Base-by-base conservation (phyloP, 2,329 filamentous ascomycete species). In the Pseudocercospora pini-densiflorae region DNA sequence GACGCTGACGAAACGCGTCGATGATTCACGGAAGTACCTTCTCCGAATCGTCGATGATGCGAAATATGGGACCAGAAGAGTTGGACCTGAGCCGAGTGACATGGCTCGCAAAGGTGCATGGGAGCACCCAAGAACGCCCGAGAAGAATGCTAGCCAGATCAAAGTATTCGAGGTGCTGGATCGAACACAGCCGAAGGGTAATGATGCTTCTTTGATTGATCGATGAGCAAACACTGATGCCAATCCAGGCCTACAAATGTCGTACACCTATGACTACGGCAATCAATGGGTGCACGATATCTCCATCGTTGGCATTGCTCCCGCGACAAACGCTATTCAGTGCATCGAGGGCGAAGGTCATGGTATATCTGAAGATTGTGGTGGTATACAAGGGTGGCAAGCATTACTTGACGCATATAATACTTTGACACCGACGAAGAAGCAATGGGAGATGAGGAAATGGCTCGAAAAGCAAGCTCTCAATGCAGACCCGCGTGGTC, bases 321-420 rank as follows among this genome's bases (percentile, higher is more conserved):
- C 60, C 19, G 43, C 62, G 10, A 73, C 61, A 16, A 27, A 51
- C 9, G 45, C 59, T 7, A 73, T 77, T 45, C 24, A 65, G 2
- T 76, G 75, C 61, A 31, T 74, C 1, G 73, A 74, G 7, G 76
- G 74, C 0, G 62, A 72, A 29, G 76, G 75, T 2, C 75, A 79
- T 65, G 55, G 59, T 8, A 70, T 74, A 27, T 74, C 76, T 19
- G 78, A 80, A 67, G 77, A 79, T 61, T 71, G 70, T 10, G 76
- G 77, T 9, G 62, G 73, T 2, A 45, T 53, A 19, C 12, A 3
- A 14, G 77, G 76, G 9, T 79, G 78, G 77, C 59, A 73, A 31
- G 67, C 70, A 40, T 55, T 80, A 14, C 73, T 75, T 60, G 71
- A 70, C 12, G 77, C 77, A 3, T 80, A 78, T 64, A 66, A 69